Evolutionary conservation across 78 protist genomes (phyloP).

Genomic region (Isochrysis galbana): DNA sequence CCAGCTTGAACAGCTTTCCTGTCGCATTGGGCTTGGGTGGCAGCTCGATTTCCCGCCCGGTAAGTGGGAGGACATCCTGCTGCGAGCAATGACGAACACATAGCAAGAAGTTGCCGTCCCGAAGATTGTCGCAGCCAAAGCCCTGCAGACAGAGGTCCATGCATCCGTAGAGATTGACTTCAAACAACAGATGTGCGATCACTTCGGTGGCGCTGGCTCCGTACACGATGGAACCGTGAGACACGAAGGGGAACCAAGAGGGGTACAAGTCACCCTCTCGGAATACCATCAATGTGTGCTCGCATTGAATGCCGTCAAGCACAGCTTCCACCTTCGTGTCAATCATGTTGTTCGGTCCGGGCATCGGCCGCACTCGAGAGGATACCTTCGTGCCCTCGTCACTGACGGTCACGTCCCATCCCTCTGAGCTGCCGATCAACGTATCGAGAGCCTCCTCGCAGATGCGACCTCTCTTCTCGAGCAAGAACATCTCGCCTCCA

Average conservation of each 20-base stretch:
- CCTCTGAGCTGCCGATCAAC: neutral
- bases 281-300: neutral
- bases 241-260: neutral
- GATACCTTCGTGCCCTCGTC: neutral
- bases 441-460: neutral
- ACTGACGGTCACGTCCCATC: neutral
- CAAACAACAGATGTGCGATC: neutral
- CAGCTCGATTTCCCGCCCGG: neutral
- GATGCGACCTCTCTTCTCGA: neutral
- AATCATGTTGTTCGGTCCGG: neutral
- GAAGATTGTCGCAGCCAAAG: neutral
- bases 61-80: neutral
- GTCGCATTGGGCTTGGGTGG: neutral
- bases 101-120: neutral
- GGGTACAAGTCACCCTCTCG: neutral
- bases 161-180: neutral
- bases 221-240: neutral
- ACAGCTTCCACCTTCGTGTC: neutral
- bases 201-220: neutral
- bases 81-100: neutral
- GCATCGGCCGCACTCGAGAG: neutral
- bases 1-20: neutral
- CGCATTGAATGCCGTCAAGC: neutral
- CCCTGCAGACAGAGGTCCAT: neutral
- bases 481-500: neutral